Percentiles rank a stretch among this genome's conserved stretches.
These are phyloP conservation scores for Gnomoniopsis sp. DNA, from an alignment of 2,329 filamentous ascomycete genomes.

Conservation along the genomic window DNA sequence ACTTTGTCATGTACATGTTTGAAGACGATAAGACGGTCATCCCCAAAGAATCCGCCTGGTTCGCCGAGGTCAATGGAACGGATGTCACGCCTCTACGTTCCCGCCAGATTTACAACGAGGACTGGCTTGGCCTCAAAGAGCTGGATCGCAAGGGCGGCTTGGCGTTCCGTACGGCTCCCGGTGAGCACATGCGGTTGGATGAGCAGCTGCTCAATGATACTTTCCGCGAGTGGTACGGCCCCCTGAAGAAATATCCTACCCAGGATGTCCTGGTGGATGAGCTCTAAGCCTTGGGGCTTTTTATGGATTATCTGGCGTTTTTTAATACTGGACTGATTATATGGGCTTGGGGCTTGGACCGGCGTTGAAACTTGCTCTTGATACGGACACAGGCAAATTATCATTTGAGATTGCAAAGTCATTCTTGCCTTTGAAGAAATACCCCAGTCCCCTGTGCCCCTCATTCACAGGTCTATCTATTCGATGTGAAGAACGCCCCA, in stretches of 20 bases:
- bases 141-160: slow-evolving; percentile 78
- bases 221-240: slow-evolving; percentile 66
- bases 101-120: slow-evolving; percentile 74
- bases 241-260: slow-evolving; percentile 33
- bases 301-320: neutral
- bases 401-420: neutral
- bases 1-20: slow-evolving; percentile 88
- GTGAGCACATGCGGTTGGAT: slow-evolving; percentile 78
- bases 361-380: neutral
- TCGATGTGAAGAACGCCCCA: neutral
- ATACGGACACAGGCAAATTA: neutral
- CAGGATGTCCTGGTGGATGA: slow-evolving; percentile 12
- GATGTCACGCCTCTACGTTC: slow-evolving; percentile 66
- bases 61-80: slow-evolving; percentile 76
- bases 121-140: slow-evolving; percentile 83
- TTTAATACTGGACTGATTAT: neutral
- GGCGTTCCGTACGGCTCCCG: slow-evolving; percentile 68
- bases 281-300: neutral
- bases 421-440: neutral
- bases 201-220: slow-evolving; percentile 63
- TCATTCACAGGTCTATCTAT: neutral
- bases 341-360: neutral
- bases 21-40: slow-evolving; percentile 80
- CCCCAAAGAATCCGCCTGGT: slow-evolving; percentile 89
- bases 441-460: neutral